Percentiles rank a stretch among this genome's conserved stretches.
Evolutionary conservation across 2,329 filamentous ascomycete species (phyloP).

Genomic region (Penicillium sp.): DNA sequence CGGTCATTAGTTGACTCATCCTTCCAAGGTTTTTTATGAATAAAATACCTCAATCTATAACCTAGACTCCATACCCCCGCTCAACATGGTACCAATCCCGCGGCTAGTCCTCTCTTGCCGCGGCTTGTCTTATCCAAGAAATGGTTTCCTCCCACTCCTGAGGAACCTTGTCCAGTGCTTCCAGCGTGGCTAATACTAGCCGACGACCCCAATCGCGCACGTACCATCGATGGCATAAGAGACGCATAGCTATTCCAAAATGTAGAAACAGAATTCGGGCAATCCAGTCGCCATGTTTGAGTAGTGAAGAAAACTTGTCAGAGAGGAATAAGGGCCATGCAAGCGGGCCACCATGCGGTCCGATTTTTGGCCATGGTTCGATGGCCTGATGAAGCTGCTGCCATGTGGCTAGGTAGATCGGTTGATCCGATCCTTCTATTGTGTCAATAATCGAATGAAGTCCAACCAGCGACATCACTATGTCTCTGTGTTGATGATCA

Average conservation of each 20-base stretch:
- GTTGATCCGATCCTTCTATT: conserved; percentile 11
- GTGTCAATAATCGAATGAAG: conserved; percentile 20
- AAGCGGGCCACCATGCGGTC: conserved; percentile 30
- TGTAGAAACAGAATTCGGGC: conserved; percentile 33
- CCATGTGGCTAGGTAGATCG: conserved; percentile 27
- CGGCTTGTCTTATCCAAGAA: conserved; percentile 27
- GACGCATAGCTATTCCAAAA: conserved; percentile 32
- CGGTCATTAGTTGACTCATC: neutral
- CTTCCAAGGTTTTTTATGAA: too few species aligned
- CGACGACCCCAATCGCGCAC: conserved; percentile 33
- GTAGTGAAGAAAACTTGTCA: conserved; percentile 24
- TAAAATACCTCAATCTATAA: neutral
- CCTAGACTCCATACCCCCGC: neutral
- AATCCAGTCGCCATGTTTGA: conserved; percentile 32
- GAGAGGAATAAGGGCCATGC: conserved; percentile 32
- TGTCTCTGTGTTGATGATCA: conserved; percentile 15
- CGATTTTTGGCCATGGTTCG: conserved; percentile 30
- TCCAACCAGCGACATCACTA: conserved; percentile 25
- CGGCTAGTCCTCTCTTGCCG: conserved; percentile 16
- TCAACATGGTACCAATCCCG: neutral
- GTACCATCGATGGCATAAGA: conserved; percentile 35
- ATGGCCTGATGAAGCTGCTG: conserved; percentile 27
- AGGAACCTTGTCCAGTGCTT: conserved; percentile 27
- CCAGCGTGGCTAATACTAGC: conserved; percentile 29
- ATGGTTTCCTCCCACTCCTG: conserved; percentile 28